phyloP scores from a whole-genome alignment of 2,329 filamentous ascomycete species.

The Cladophialophora carrionii region DNA sequence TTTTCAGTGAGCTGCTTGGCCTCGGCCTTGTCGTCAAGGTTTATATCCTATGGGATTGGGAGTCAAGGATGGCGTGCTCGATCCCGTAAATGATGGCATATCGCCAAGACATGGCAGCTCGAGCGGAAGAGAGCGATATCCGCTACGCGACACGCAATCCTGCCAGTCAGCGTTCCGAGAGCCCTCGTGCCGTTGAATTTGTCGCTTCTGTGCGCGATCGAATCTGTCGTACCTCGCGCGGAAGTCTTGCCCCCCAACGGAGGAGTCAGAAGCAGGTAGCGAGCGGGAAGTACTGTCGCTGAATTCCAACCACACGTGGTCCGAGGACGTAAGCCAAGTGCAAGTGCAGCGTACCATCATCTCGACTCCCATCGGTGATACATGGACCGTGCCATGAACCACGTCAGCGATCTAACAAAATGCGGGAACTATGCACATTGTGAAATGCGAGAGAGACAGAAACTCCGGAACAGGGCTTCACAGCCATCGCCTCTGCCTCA shows the following conservation, averaged over 20 bases:
- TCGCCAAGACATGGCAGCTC: background rate
- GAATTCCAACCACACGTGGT: background rate
- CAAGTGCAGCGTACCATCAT: background rate
- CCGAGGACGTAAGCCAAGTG: background rate
- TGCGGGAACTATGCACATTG: background rate
- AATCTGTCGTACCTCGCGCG: background rate
- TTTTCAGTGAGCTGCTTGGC: constrained; percentile 1
- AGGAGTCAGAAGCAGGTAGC: background rate
- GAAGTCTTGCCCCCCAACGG: background rate
- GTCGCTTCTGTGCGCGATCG: background rate
- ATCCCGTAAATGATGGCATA: constrained; percentile 9
- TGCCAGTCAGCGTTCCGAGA: background rate
- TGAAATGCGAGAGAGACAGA: background rate
- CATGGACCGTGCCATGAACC: background rate
- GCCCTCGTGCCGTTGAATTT: background rate
- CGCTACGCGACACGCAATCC: background rate
- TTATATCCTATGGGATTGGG: constrained; percentile 2
- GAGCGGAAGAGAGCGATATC: constrained; percentile 2
- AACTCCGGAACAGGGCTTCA: background rate
- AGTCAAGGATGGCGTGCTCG: constrained; percentile 7
- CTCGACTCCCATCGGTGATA: background rate
- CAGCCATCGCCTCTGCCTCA: background rate
- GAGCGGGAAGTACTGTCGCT: background rate
- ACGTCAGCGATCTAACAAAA: background rate
- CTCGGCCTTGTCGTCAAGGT: constrained; percentile 1